Conservation (phyloP, 306 rosid genomes). For the Benincasa hispida region DNA sequence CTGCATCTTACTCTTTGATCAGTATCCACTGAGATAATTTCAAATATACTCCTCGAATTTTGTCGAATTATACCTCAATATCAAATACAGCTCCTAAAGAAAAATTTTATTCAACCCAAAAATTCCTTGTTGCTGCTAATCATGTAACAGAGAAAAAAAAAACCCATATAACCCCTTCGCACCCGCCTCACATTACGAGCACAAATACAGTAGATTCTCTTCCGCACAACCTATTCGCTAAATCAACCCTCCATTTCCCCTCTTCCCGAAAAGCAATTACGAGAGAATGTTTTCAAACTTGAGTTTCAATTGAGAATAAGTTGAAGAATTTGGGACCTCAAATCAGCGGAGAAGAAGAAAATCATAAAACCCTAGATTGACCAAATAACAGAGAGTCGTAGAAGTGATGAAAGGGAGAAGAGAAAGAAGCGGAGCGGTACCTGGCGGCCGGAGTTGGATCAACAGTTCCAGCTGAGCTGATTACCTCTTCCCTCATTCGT, state of each 20-base stretch:
- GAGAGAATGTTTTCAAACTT: background rate
- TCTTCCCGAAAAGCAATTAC: background rate
- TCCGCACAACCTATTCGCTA: background rate
- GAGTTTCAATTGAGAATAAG: background rate
- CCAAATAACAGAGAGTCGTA: background rate
- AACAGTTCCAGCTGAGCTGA: conserved; percentile 65
- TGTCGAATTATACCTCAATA: background rate
- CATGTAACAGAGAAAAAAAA: background rate
- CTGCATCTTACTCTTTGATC: background rate
- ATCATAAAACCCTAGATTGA: conserved; percentile 22
- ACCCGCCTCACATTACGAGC: background rate
- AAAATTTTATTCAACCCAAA: background rate
- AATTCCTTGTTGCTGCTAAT: background rate
- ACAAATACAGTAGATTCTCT: background rate
- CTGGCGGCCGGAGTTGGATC: conserved; percentile 94
- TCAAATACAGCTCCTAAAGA: background rate
- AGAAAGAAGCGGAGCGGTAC: conserved; percentile 16
- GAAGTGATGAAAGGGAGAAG: background rate
- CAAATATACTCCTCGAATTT: background rate
- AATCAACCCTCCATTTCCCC: background rate
- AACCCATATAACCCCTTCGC: background rate
- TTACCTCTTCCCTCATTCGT: conserved; percentile 84
- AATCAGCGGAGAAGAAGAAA: conserved; percentile 1
- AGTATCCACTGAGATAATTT: background rate
- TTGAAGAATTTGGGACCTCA: background rate